Evolutionary conservation across 768 basidiomycete species (phyloP).

Genomic region (Leccinum truebloodii): DNA sequence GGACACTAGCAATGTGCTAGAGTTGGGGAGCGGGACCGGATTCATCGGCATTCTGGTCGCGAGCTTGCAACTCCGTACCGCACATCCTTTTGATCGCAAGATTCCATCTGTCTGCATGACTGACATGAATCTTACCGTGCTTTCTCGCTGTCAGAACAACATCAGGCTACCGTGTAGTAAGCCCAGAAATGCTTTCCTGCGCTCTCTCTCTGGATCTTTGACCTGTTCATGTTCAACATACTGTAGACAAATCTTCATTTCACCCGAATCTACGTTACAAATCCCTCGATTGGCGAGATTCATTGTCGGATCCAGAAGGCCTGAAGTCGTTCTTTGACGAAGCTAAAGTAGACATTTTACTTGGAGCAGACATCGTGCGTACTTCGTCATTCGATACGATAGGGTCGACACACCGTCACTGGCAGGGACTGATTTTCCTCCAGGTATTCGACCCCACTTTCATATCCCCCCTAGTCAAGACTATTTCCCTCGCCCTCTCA

Average conservation of each 20-base stretch:
- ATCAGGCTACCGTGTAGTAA: constrained; percentile 66
- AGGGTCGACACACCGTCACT: not conserved
- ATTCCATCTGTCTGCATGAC: constrained; percentile 49
- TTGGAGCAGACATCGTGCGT: constrained; percentile 71
- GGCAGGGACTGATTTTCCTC: not conserved
- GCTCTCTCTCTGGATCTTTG: not conserved
- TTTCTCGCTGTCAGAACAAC: constrained; percentile 62
- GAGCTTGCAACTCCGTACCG: constrained; percentile 46
- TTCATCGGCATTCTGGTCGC: constrained; percentile 68
- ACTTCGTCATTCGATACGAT: not conserved
- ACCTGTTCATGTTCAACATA: not conserved
- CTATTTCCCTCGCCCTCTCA: constrained; percentile 39
- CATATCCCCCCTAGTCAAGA: constrained; percentile 55
- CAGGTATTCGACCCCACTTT: constrained; percentile 71
- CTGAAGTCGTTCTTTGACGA: constrained; percentile 36
- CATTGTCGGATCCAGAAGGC: constrained; percentile 38
- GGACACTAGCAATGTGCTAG: constrained; percentile 52
- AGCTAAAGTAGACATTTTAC: constrained; percentile 53
- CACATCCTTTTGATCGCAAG: not conserved
- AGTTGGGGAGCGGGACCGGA: constrained; percentile 77
- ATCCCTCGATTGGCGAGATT: constrained; percentile 67
- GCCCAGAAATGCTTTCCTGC: constrained; percentile 23
- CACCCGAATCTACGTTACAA: constrained; percentile 48
- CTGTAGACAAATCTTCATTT: constrained; percentile 53
- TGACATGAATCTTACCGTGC: constrained; percentile 64